Base-by-base conservation (phyloP, 2,329 filamentous ascomycete species). In the Curvularia sp. region DNA sequence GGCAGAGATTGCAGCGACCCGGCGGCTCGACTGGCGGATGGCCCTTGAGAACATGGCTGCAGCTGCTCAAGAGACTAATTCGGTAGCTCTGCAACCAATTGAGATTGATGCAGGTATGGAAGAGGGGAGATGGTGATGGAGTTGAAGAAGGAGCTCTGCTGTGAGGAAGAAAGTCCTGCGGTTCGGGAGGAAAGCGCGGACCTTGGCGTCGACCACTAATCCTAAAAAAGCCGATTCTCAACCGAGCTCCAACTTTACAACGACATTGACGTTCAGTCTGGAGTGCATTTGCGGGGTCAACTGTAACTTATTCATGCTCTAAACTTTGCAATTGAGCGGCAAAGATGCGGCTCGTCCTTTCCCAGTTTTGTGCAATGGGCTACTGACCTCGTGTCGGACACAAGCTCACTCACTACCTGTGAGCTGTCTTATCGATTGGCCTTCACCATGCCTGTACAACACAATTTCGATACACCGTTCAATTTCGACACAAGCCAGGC, bases 31-130 rank as follows among this genome's bases (percentile, higher is more conserved):
- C 87, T 96, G 93, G 86, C 93, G 89, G 85, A 98, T 88, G 86
- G 94, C 93, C 89, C 91, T 96, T 85, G 94, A 92, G 88, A 97
- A 96, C 94, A 98, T 97, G 80, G 64, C 81, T 84, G 82, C 80
- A 80, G 73, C 52, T 77, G 73, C 74, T 77, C 71, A 75, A 77
- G 74, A 77, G 72, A 73, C 74, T 77, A 77, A 70, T 73, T 58
- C 60, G 66, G 71, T 73, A 71, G 72, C 68, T 74, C 75, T 77
- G 75, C 76, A 70, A 76, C 71, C 76, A 78, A 78, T 78, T 78
- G 76, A 76, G 71, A 77, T 76, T 74, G 75, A 77, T 74, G 75
- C 73, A 77, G 75, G 70, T 71, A 71, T 62, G 64, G 67, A 63
- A 68, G 75, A 76, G 76, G 67, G 74, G 75, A 74, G 75, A 75